phyloP scores from a whole-genome alignment of 192 early-diverging fungal genomes.

The Geranomyces michiganensis region DNA sequence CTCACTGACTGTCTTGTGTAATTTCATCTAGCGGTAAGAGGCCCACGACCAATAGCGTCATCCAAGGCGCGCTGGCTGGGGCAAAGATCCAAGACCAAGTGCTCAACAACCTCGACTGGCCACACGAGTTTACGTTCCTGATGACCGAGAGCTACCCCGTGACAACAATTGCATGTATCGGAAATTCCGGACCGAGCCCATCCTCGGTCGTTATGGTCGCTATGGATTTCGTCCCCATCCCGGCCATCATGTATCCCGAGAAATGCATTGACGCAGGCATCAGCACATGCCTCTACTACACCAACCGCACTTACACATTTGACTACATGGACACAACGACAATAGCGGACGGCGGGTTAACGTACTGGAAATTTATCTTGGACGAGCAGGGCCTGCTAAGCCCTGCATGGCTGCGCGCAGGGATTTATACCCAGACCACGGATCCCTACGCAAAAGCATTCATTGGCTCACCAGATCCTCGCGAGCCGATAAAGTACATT shows the following conservation, averaged over 20 bases:
- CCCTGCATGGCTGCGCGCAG: neutral
- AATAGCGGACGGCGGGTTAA: neutral
- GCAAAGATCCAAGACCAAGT: conserved; percentile 6
- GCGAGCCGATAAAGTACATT: neutral
- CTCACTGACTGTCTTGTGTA: too few species aligned
- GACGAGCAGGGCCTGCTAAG: neutral
- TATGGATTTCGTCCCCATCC: neutral
- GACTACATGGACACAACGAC: conserved; percentile 18
- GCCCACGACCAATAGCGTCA: conserved; percentile 6
- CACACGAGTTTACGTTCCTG: neutral
- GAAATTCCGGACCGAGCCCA: conserved; percentile 1
- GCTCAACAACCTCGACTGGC: neutral
- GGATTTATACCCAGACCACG: neutral
- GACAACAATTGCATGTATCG: conserved; percentile 14
- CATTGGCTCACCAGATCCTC: neutral
- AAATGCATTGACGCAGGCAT: neutral
- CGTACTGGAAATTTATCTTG: neutral
- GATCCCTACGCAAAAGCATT: neutral
- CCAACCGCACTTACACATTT: neutral
- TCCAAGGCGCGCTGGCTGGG: neutral
- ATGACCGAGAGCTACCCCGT: neutral
- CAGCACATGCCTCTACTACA: neutral
- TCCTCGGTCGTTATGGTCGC: conserved; percentile 1
- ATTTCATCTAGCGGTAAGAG: too few species aligned
- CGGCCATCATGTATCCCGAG: neutral